phyloP scores from a whole-genome alignment of 73 alveolate species.

The Paraurostyla sp. region DNA sequence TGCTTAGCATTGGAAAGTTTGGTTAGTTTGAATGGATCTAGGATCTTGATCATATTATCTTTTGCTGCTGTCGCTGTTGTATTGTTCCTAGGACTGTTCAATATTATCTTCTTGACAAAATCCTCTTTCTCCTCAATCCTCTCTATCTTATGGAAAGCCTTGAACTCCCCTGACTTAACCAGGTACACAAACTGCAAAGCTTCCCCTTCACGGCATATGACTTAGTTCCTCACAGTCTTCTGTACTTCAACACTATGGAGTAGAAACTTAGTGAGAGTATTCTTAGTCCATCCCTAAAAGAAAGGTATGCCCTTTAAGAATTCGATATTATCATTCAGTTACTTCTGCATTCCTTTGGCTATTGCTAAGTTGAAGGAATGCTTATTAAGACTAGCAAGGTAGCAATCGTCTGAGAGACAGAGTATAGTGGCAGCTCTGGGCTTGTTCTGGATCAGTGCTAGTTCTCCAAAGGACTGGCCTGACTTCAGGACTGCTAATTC shows the following conservation, averaged over 20 bases:
- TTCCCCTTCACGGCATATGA: slow-evolving; percentile 39
- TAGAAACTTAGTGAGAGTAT: slow-evolving; percentile 38
- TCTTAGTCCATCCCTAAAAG: slow-evolving; percentile 63
- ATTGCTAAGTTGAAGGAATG: slow-evolving; percentile 63
- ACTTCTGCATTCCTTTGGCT: slow-evolving; percentile 13
- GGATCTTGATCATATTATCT: not conserved
- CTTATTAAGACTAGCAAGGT: slow-evolving; percentile 72
- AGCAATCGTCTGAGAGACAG: slow-evolving; percentile 74
- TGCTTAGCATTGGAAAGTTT: slow-evolving; percentile 1
- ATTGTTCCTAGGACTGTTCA: not conserved
- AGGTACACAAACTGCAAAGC: not conserved
- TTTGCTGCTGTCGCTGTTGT: not conserved
- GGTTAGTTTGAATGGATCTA: slow-evolving; percentile 1
- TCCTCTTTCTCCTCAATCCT: not conserved
- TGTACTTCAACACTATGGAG: slow-evolving; percentile 48
- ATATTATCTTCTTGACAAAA: not conserved
- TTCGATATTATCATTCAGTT: slow-evolving; percentile 27
- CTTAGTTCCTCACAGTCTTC: slow-evolving; percentile 46
- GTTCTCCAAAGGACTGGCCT: slow-evolving; percentile 82
- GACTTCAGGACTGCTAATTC: slow-evolving; percentile 27
- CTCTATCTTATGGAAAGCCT: not conserved
- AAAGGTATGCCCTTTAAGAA: slow-evolving; percentile 53
- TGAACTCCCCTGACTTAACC: slow-evolving; percentile 26
- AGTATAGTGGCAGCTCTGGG: slow-evolving; percentile 79
- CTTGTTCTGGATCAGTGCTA: slow-evolving; percentile 71